Percentiles rank a stretch among this genome's conserved stretches.
These are phyloP conservation scores for Jacaranda copaia DNA, from an alignment of 257 asterid genomes.

Conservation along the genomic window DNA sequence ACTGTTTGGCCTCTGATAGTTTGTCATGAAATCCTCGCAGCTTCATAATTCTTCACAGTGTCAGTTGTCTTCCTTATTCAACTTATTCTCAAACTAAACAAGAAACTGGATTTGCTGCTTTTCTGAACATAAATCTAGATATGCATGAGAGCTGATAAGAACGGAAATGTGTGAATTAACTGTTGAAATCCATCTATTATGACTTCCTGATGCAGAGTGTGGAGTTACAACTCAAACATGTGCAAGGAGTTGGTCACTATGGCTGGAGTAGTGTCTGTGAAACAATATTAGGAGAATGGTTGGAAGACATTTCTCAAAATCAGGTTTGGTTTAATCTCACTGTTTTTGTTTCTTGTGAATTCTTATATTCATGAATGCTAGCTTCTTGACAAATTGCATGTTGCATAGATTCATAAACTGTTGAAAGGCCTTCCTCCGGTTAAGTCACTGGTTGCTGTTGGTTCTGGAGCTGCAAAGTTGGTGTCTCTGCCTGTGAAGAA, in stretches of 20 bases:
- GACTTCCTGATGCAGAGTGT: conserved; percentile 69
- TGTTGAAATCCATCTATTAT: conserved; percentile 31
- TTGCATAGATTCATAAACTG: conserved; percentile 76
- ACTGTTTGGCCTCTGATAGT: conserved; percentile 28
- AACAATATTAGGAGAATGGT: conserved; percentile 90
- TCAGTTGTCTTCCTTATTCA: neutral
- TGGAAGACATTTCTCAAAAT: conserved; percentile 95
- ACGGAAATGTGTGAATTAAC: conserved; percentile 21
- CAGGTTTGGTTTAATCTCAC: conserved; percentile 62
- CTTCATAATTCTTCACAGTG: conserved; percentile 20
- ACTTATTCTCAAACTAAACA: conserved; percentile 6
- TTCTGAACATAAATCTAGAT: neutral
- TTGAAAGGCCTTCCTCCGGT: conserved; percentile 98
- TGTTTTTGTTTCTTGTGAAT: conserved; percentile 34
- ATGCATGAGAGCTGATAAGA: conserved; percentile 20
- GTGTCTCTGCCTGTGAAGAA: conserved; percentile 83
- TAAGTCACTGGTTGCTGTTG: conserved; percentile 89
- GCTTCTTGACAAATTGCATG: conserved; percentile 31
- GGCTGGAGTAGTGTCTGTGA: conserved; percentile 90
- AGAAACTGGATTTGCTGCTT: conserved; percentile 4
- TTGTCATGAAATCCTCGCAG: conserved; percentile 8
- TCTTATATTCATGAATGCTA: conserved; percentile 36
- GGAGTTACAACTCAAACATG: conserved; percentile 91
- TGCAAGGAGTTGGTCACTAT: conserved; percentile 84
- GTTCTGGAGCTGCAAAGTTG: conserved; percentile 98